These are phyloP conservation scores for Asterochloris sp. DNA, from an alignment of 139 green algal genomes.

Conservation along the genomic window DNA sequence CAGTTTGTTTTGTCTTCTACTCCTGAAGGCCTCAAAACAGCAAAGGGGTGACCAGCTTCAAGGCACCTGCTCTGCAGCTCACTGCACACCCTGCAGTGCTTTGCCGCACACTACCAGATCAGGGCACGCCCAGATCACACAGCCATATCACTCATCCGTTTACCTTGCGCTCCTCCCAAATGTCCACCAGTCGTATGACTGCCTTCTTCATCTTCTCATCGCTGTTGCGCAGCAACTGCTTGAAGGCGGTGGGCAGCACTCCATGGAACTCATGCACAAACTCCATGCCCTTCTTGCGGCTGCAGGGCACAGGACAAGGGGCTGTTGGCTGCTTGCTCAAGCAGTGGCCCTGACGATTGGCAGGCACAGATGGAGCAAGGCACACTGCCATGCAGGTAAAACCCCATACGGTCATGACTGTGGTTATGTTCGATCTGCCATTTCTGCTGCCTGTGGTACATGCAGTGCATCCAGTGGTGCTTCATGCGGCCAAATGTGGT, in stretches of 20 bases:
- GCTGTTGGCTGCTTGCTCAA: background rate
- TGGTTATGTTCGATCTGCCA: too few relatives aligned
- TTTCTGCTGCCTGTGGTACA: too few relatives aligned
- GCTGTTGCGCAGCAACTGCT: conserved; percentile 36
- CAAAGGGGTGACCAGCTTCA: too few relatives aligned
- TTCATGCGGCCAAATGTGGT: too few relatives aligned
- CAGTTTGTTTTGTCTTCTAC: too few relatives aligned
- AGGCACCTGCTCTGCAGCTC: too few relatives aligned
- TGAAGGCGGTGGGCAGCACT: conserved; percentile 44
- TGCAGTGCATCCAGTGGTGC: too few relatives aligned
- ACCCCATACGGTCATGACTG: too few relatives aligned
- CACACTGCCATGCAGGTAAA: too few relatives aligned
- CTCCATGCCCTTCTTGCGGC: conserved; percentile 65
- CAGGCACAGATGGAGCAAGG: background rate
- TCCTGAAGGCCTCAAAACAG: too few relatives aligned
- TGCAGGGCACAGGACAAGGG: conserved; percentile 1
- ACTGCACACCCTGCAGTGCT: too few relatives aligned
- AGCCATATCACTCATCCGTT: conserved; percentile 8
- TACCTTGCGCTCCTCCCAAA: conserved; percentile 56
- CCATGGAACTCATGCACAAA: conserved; percentile 64
- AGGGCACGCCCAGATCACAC: background rate
- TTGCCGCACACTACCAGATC: background rate
- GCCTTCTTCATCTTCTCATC: conserved; percentile 38
- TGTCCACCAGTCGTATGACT: conserved; percentile 35
- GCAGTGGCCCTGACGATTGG: background rate